These are phyloP conservation scores for Penicillium coprophilum DNA, from an alignment of 495 filamentous ascomycete genomes.

Conservation along the genomic window DNA sequence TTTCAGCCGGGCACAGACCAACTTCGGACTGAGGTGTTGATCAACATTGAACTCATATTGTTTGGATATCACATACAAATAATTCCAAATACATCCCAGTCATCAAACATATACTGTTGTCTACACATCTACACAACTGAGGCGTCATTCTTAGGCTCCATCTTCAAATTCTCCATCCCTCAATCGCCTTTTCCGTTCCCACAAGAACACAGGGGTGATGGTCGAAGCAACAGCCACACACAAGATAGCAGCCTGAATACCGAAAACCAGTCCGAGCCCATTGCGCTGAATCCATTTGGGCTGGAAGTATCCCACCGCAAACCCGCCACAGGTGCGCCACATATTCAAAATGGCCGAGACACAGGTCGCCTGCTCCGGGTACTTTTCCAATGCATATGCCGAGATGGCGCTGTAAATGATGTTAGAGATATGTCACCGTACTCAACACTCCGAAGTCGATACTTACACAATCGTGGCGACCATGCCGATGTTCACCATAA, in stretches of 20 bases:
- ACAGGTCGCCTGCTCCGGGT: slow-evolving; percentile 41
- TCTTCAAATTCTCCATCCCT: neutral
- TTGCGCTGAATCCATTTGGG: slow-evolving; percentile 41
- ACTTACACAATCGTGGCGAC: slow-evolving; percentile 39
- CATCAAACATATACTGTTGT: neutral
- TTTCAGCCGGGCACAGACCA: slow-evolving; percentile 2
- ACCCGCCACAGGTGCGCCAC: slow-evolving; percentile 48
- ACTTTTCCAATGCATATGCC: slow-evolving; percentile 44
- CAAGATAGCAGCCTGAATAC: slow-evolving; percentile 44
- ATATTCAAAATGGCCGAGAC: slow-evolving; percentile 45
- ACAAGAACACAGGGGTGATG: slow-evolving; percentile 33
- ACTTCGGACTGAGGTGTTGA: neutral
- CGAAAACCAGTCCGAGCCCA: slow-evolving; percentile 46
- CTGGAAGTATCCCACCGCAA: slow-evolving; percentile 50
- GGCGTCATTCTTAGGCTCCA: neutral
- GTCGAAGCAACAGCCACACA: slow-evolving; percentile 30
- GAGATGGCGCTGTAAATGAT: slow-evolving; percentile 32
- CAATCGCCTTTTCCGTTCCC: slow-evolving; percentile 7
- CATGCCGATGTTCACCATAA: slow-evolving; percentile 43
- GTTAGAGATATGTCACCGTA: neutral
- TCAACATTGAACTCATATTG: neutral
- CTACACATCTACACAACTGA: neutral
- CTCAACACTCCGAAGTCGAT: neutral
- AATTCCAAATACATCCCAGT: neutral
- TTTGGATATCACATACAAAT: neutral